Evolutionary conservation across 2,329 filamentous ascomycete species (phyloP).

Genomic region (Zalaria obscura): DNA sequence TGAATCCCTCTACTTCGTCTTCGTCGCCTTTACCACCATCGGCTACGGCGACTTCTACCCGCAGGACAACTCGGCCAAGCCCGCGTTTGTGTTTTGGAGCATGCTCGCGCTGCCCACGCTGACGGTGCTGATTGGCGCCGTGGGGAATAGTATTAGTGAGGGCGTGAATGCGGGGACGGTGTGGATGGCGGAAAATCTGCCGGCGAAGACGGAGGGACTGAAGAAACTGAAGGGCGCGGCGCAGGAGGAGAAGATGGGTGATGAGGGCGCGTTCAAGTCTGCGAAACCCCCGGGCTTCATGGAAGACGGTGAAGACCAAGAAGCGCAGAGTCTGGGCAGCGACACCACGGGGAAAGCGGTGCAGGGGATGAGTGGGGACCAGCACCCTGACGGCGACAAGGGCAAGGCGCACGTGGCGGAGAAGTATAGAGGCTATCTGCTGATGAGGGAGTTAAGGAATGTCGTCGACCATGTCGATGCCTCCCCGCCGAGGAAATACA

Average conservation of each 20-base stretch:
- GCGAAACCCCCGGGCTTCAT: not conserved
- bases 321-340: not conserved
- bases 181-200: conserved; percentile 11
- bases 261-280: not conserved
- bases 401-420: not conserved
- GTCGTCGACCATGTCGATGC: conserved; percentile 21
- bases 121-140: conserved; percentile 70
- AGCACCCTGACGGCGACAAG: not conserved
- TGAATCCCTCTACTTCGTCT: conserved; percentile 65
- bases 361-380: not conserved
- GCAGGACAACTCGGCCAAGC: conserved; percentile 55
- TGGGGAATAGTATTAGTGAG: conserved; percentile 54
- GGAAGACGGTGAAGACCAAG: not conserved
- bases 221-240: not conserved
- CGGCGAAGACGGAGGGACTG: not conserved
- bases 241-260: not conserved
- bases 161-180: conserved; percentile 8
- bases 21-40: conserved; percentile 64
- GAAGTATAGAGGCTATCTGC: not conserved
- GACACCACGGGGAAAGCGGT: not conserved
- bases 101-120: conserved; percentile 68
- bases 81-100: conserved; percentile 84
- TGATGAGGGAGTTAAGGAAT: conserved; percentile 24
- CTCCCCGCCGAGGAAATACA: conserved; percentile 8
- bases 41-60: conserved; percentile 61